Percentiles rank a stretch among this genome's conserved stretches.
Conservation (phyloP, 495 filamentous ascomycete genomes). For the Hypoxylon rickii region DNA sequence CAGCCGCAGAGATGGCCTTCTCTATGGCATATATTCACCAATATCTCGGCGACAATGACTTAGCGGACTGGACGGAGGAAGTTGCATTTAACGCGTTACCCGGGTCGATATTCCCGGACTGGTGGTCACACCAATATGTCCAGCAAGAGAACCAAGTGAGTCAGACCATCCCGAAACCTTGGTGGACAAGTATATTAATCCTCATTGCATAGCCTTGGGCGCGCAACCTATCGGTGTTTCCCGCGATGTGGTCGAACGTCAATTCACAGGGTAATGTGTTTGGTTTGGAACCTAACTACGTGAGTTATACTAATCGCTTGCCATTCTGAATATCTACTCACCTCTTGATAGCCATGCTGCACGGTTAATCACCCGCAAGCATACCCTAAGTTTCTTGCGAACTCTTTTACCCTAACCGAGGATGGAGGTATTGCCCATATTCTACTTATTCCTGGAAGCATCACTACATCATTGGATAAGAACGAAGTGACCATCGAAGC, state of each 20-base stretch:
- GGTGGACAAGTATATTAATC: neutral
- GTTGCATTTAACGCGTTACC: constrained; percentile 66
- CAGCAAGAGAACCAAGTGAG: constrained; percentile 58
- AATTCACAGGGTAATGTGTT: constrained; percentile 49
- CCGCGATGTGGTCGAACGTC: constrained; percentile 57
- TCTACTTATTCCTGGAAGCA: constrained; percentile 45
- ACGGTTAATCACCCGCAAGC: constrained; percentile 67
- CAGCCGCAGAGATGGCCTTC: constrained; percentile 40
- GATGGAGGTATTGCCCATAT: constrained; percentile 49
- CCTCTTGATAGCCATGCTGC: constrained; percentile 54
- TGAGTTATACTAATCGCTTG: constrained; percentile 16
- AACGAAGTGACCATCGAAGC: constrained; percentile 34
- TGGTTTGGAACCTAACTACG: constrained; percentile 47
- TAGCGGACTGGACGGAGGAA: constrained; percentile 61
- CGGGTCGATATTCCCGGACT: constrained; percentile 57
- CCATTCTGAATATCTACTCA: constrained; percentile 8
- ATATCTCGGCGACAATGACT: constrained; percentile 52
- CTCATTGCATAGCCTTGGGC: constrained; percentile 41
- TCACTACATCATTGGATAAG: constrained; percentile 36
- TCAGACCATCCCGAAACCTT: constrained; percentile 26
- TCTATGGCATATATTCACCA: constrained; percentile 42
- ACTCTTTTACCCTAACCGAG: constrained; percentile 38
- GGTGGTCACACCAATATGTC: constrained; percentile 68
- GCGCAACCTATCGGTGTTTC: constrained; percentile 44
- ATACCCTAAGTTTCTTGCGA: constrained; percentile 60